Conservation (phyloP, 306 rosid species). For the Quercus alba region DNA sequence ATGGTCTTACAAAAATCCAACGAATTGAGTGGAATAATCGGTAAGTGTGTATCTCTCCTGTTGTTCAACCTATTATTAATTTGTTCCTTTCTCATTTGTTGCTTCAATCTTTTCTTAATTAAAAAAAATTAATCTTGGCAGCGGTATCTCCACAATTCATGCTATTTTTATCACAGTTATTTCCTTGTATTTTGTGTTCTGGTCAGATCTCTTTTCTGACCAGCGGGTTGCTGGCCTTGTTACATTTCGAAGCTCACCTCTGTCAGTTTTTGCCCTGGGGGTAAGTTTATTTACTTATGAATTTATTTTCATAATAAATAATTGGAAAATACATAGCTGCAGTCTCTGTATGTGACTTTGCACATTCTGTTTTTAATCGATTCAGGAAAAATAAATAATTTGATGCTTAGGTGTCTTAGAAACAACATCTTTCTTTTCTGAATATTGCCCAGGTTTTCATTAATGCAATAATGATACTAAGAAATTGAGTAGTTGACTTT, state of each 20-base stretch:
- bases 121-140: slow-evolving; percentile 23
- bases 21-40: slow-evolving; percentile 60
- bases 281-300: slow-evolving; percentile 21
- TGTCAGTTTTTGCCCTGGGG: slow-evolving; percentile 52
- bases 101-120: slow-evolving; percentile 17
- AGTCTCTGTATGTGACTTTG: slow-evolving; percentile 42
- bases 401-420: background rate
- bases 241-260: slow-evolving; percentile 50
- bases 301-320: background rate
- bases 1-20: slow-evolving; percentile 55
- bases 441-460: background rate
- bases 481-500: background rate
- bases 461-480: background rate
- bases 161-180: slow-evolving; percentile 52
- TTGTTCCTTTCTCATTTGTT: background rate
- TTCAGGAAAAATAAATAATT: background rate
- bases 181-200: slow-evolving; percentile 54
- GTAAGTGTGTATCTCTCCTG: slow-evolving; percentile 25
- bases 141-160: slow-evolving; percentile 59
- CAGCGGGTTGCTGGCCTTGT: slow-evolving; percentile 37
- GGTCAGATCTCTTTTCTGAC: slow-evolving; percentile 69
- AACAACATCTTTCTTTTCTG: background rate
- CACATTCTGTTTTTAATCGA: slow-evolving; percentile 26
- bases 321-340: background rate
- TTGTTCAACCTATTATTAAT: background rate